Conservation (phyloP, 768 basidiomycete genomes). For the Sarcodon aspratus region DNA sequence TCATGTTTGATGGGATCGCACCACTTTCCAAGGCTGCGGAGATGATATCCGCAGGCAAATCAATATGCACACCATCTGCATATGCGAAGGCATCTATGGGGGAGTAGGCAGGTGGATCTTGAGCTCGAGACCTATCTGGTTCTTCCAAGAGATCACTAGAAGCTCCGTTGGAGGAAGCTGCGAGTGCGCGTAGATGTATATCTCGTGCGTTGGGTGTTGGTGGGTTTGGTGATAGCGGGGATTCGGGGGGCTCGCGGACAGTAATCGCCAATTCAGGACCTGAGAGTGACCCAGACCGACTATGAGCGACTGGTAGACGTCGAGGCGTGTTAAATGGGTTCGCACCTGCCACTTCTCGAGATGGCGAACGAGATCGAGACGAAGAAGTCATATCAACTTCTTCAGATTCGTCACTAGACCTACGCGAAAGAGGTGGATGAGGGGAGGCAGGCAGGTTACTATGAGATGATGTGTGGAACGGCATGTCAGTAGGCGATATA, state of each 20-base stretch:
- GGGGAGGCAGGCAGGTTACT: slow-evolving; percentile 35
- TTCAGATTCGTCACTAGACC: slow-evolving; percentile 14
- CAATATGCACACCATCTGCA: slow-evolving; percentile 83
- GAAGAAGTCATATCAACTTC: slow-evolving; percentile 16
- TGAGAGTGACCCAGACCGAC: slow-evolving; percentile 25
- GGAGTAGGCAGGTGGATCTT: slow-evolving; percentile 79
- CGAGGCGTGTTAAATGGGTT: slow-evolving; percentile 71
- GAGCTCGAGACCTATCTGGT: slow-evolving; percentile 10
- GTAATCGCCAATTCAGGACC: slow-evolving; percentile 59
- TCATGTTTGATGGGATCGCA: slow-evolving; percentile 38
- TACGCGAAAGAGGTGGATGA: slow-evolving; percentile 13
- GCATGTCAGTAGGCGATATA: slow-evolving; percentile 51
- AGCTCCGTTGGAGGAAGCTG: slow-evolving; percentile 4
- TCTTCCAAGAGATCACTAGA: slow-evolving; percentile 8
- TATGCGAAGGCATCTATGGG: slow-evolving; percentile 81
- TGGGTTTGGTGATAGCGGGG: slow-evolving; percentile 56
- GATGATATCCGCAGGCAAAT: slow-evolving; percentile 88
- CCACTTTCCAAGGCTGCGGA: slow-evolving; percentile 77
- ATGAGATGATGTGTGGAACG: slow-evolving; percentile 45
- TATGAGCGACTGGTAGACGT: slow-evolving; percentile 31
- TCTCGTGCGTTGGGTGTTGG: slow-evolving; percentile 80
- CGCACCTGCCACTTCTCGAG: slow-evolving; percentile 56
- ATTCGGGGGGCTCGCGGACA: slow-evolving; percentile 71
- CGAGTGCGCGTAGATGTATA: slow-evolving; percentile 67
- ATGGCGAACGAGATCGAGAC: slow-evolving; percentile 43